Percentiles rank a stretch among this genome's conserved stretches.
Conservation (phyloP, 768 basidiomycete genomes). For the Tylopilus rubrobrunneus region DNA sequence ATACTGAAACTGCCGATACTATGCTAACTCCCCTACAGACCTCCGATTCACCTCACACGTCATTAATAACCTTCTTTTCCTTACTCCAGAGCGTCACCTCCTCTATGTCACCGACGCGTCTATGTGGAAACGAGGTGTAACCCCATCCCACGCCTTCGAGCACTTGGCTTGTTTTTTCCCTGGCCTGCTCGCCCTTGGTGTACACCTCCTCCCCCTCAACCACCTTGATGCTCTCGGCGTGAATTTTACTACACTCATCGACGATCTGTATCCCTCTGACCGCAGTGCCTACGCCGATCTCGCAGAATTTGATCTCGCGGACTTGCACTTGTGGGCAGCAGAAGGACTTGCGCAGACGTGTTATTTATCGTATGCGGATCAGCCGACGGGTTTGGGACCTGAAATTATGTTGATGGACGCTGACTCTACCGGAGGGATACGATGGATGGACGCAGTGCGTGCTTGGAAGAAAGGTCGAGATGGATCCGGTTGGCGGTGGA, state of each 20-base stretch:
- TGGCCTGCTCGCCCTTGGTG: slow-evolving; percentile 71
- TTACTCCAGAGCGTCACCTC: slow-evolving; percentile 17
- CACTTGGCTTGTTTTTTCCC: slow-evolving; percentile 79
- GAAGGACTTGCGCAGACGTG: slow-evolving; percentile 74
- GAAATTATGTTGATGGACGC: slow-evolving; percentile 37
- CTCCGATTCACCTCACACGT: slow-evolving; percentile 58
- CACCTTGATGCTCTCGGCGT: slow-evolving; percentile 46
- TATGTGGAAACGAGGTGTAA: slow-evolving; percentile 18
- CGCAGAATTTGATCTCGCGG: slow-evolving; percentile 43
- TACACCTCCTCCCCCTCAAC: slow-evolving; percentile 55
- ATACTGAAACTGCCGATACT: not conserved
- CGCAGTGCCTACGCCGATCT: slow-evolving; percentile 36
- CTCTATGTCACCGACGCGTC: slow-evolving; percentile 59
- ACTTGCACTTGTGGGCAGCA: slow-evolving; percentile 72
- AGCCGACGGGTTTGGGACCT: slow-evolving; percentile 62
- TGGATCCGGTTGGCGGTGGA: not conserved
- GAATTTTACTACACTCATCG: slow-evolving; percentile 34
- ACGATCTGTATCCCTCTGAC: slow-evolving; percentile 6
- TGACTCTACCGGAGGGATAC: slow-evolving; percentile 10
- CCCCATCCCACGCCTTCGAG: slow-evolving; percentile 51
- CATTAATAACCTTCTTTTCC: slow-evolving; percentile 45
- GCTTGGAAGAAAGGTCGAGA: slow-evolving; percentile 36
- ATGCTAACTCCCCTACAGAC: slow-evolving; percentile 35
- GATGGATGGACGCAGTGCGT: slow-evolving; percentile 34
- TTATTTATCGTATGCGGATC: slow-evolving; percentile 67